phyloP scores from a whole-genome alignment of 129 eudicot genomes.

The Saposhnikovia divaricata region DNA sequence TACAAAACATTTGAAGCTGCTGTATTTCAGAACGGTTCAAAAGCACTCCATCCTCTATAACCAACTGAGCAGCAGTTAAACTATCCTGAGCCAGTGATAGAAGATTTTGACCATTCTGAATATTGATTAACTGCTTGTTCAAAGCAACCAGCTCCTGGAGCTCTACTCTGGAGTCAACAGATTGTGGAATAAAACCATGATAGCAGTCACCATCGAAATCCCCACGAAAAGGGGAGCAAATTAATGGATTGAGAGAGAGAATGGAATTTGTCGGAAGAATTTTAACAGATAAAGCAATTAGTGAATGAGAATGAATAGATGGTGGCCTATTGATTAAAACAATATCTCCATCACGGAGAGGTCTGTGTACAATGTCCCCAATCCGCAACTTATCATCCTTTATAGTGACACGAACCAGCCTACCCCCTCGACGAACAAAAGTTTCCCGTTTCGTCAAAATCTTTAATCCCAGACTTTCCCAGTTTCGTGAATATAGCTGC shows the following conservation, averaged over 20 bases:
- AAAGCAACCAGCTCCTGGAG: conserved; percentile 71
- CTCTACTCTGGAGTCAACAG: conserved; percentile 56
- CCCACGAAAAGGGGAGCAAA: conserved; percentile 79
- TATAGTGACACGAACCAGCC: conserved; percentile 32
- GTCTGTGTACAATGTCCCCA: conserved; percentile 57
- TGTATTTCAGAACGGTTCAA: conserved; percentile 47
- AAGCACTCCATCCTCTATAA: conserved; percentile 55
- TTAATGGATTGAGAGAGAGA: conserved; percentile 66
- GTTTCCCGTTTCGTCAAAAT: conserved; percentile 41
- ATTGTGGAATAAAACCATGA: conserved; percentile 84
- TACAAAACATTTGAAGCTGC: conserved; percentile 78
- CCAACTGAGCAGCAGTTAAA: conserved; percentile 73
- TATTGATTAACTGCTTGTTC: conserved; percentile 54
- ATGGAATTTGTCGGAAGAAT: conserved; percentile 65
- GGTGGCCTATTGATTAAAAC: conserved; percentile 85
- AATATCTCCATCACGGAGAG: conserved; percentile 66
- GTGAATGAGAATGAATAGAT: conserved; percentile 85
- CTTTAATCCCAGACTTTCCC: conserved; percentile 49
- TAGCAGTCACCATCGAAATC: conserved; percentile 96
- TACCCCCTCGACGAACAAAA: conserved; percentile 47
- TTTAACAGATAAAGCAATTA: conserved; percentile 63
- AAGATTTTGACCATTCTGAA: conserved; percentile 67
- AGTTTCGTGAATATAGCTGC: conserved; percentile 44
- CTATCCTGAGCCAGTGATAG: conserved; percentile 76
- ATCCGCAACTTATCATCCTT: conserved; percentile 36